These are phyloP conservation scores for Diaporthe velutina DNA, from an alignment of 2,329 filamentous ascomycete genomes.

Conservation along the genomic window DNA sequence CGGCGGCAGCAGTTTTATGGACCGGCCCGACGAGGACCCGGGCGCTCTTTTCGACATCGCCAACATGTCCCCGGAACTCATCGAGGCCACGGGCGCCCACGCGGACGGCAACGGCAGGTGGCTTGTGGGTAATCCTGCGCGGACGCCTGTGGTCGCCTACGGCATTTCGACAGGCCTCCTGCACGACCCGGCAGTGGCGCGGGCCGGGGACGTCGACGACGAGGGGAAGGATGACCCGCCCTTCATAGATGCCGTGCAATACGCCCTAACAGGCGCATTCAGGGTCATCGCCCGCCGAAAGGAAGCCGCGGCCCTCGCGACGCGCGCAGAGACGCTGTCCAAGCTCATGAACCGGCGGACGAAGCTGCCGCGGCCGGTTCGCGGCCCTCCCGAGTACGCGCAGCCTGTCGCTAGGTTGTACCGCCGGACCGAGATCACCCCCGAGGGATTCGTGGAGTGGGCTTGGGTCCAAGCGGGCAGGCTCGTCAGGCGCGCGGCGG, in stretches of 20 bases:
- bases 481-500: background rate
- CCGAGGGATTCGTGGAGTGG: background rate
- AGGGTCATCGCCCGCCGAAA: background rate
- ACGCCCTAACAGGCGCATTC: background rate
- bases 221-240: background rate
- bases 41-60: background rate
- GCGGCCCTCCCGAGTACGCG: background rate
- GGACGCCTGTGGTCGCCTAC: background rate
- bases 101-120: background rate
- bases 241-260: background rate
- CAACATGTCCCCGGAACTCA: background rate
- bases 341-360: background rate
- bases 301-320: background rate
- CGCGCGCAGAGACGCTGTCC: background rate
- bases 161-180: background rate
- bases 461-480: rapidly evolving
- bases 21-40: background rate
- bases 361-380: background rate
- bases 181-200: background rate
- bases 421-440: background rate
- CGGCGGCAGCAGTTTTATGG: background rate
- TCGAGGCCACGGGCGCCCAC: background rate
- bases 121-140: background rate
- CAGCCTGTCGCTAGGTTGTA: background rate
- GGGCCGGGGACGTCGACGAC: background rate